Percentiles rank a stretch among this genome's conserved stretches.
Conservation (phyloP, 208 protist genomes). For the Leishmania tarentolae region DNA sequence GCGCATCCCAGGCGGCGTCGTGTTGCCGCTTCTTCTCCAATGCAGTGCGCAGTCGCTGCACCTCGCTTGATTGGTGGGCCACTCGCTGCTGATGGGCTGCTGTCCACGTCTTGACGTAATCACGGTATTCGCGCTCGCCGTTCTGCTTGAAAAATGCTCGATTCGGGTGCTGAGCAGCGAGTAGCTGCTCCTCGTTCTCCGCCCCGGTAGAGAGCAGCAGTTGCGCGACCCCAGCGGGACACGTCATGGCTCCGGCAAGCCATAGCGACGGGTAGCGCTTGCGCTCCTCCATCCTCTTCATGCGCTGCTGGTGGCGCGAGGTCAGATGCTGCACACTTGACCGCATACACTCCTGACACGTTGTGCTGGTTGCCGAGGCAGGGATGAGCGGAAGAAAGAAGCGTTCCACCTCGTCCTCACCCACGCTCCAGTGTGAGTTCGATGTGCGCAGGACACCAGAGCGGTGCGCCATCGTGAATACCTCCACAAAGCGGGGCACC, state of each 20-base stretch:
- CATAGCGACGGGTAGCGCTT: conserved; percentile 60
- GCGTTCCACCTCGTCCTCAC: conserved; percentile 18
- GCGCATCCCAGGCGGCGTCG: conserved; percentile 38
- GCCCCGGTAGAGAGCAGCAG: conserved; percentile 33
- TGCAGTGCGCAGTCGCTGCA: conserved; percentile 28
- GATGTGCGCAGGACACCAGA: conserved; percentile 25
- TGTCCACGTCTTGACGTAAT: conserved; percentile 49
- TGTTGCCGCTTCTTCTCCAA: conserved; percentile 39
- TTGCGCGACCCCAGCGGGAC: conserved; percentile 25
- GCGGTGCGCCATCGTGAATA: conserved; percentile 35
- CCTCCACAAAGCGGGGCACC: conserved; percentile 37
- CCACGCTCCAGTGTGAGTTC: conserved; percentile 28
- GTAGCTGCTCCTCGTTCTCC: conserved; percentile 55
- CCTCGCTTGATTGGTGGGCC: conserved; percentile 31
- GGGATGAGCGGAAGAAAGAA: conserved; percentile 44
- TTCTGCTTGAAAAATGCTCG: conserved; percentile 50
- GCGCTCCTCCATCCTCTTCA: conserved; percentile 45
- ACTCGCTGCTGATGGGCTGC: conserved; percentile 41
- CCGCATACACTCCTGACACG: conserved; percentile 56
- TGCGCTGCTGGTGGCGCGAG: conserved; percentile 37
- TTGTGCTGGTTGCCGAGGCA: conserved; percentile 31
- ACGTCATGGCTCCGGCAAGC: conserved; percentile 45
- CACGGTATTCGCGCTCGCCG: conserved; percentile 40
- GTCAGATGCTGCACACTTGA: conserved; percentile 35
- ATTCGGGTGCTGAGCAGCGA: conserved; percentile 69